Percentiles rank a stretch among this genome's conserved stretches.
Evolutionary conservation across 1,284 basidiomycete species (phyloP).

Genomic region (Fomitopsis betulina): DNA sequence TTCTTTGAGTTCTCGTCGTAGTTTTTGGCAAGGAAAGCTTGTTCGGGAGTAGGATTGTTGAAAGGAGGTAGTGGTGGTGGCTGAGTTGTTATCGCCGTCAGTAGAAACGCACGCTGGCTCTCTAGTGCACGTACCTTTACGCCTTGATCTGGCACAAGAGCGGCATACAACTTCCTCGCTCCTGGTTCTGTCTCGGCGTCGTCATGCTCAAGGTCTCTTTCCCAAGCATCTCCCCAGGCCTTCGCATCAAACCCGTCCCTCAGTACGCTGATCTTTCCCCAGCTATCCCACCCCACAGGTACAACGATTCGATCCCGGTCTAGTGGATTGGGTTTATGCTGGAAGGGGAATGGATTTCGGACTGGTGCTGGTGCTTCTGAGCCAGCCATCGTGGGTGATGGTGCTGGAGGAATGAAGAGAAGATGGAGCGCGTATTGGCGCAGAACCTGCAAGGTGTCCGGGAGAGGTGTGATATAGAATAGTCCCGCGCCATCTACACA

Average conservation of each 20-base stretch:
- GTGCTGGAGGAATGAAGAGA: slow-evolving; percentile 75
- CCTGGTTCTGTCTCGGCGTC: slow-evolving; percentile 40
- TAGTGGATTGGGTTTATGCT: slow-evolving; percentile 83
- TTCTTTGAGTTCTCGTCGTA: slow-evolving; percentile 89
- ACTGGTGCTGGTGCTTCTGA: slow-evolving; percentile 51
- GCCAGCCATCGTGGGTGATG: slow-evolving; percentile 39
- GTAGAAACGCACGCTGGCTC: background rate
- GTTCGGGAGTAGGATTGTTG: slow-evolving; percentile 78
- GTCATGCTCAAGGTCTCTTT: slow-evolving; percentile 50
- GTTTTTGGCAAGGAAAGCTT: slow-evolving; percentile 82
- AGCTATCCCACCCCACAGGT: slow-evolving; percentile 96
- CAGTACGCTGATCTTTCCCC: slow-evolving; percentile 92
- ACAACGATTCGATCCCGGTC: slow-evolving; percentile 91
- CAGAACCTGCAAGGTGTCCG: slow-evolving; percentile 74
- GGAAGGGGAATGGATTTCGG: slow-evolving; percentile 82
- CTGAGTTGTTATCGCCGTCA: slow-evolving; percentile 29
- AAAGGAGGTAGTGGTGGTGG: slow-evolving; percentile 66
- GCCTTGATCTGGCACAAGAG: slow-evolving; percentile 70
- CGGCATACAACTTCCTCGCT: slow-evolving; percentile 53
- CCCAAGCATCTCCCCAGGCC: slow-evolving; percentile 82
- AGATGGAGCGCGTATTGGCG: slow-evolving; percentile 87
- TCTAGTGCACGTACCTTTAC: slow-evolving; percentile 45
- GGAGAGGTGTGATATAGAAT: slow-evolving; percentile 87
- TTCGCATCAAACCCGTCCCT: slow-evolving; percentile 90
- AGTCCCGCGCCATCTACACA: slow-evolving; percentile 82